Base-by-base conservation (phyloP, 2,329 filamentous ascomycete genomes). In the Chlorencoelia australis region DNA sequence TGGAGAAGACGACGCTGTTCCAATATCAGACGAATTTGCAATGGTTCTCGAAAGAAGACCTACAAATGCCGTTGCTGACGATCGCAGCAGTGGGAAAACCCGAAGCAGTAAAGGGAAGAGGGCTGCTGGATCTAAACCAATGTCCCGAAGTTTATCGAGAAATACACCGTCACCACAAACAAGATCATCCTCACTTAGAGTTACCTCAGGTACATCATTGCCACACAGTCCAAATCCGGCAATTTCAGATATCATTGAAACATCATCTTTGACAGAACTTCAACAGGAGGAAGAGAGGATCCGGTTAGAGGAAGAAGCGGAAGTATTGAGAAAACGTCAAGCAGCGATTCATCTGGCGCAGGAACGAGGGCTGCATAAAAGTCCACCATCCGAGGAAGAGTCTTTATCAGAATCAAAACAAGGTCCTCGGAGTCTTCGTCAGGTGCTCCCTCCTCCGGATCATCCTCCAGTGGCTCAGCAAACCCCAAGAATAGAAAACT, bases 1-100 rank as follows among this genome's bases (percentile, higher is more conserved):
- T 44, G 75, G 71, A 30, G 75, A 80, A 52, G 88, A 94, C 57
- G 89, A 96, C 59, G 89, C 89, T 1, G 75, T 94, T n/a, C 84
- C 87, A 9, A 63, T 96, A 13, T 85, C 89, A 50, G 89, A 95
- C 54, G 88, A 95, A 53, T 93, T 96, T 50, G 84, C 87, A 3
- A 79, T 94, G 56, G 76, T 79, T 3, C 67, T 95, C 43, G 79
- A 87, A 42, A 74, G 82, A 35, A 75, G 81, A 46, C 72, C 70
- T n/a, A 75, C 71, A 1, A 63, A 62, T 3, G 56, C 65, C 19
- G 64, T 63, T 27, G 64, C 65, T 11, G 86, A 91, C 39, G 82
- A 86, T 51, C 71, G 73, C 30, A 79, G 79, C 47, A 87, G 81
- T 50, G 74, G 70, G 30, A 81, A 71, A 44, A 76, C 71, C 15